These are phyloP conservation scores for Penicillium crustosum DNA, from an alignment of 2,329 filamentous ascomycete species.

Conservation along the genomic window DNA sequence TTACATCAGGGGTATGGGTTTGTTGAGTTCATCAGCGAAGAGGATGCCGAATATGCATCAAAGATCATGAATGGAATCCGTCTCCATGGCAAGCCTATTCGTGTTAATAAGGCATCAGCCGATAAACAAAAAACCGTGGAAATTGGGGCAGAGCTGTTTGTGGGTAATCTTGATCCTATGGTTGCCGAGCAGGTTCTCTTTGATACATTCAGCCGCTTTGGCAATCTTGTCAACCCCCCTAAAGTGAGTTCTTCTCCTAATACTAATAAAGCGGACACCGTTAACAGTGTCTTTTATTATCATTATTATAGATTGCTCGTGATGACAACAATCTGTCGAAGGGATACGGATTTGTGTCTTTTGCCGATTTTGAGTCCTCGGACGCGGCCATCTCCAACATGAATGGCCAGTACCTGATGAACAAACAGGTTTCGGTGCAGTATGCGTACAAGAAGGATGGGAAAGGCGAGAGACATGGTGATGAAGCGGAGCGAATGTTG, in stretches of 20 bases:
- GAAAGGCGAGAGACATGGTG: slow-evolving; percentile 93
- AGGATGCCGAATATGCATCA: slow-evolving; percentile 94
- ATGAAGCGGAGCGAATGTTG: slow-evolving; percentile 87
- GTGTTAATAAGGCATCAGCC: slow-evolving; percentile 90
- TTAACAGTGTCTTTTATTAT: slow-evolving; percentile 24
- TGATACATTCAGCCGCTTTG: slow-evolving; percentile 92
- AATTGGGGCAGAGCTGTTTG: slow-evolving; percentile 93
- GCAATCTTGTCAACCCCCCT: slow-evolving; percentile 76
- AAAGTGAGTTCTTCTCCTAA: slow-evolving; percentile 61
- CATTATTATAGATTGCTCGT: slow-evolving; percentile 61
- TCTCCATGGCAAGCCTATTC: slow-evolving; percentile 88
- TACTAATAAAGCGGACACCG: neutral
- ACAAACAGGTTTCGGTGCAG: slow-evolving; percentile 93
- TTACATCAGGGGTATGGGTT: slow-evolving; percentile 98
- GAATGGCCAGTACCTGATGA: slow-evolving; percentile 95
- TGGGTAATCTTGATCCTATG: slow-evolving; percentile 92
- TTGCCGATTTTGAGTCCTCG: slow-evolving; percentile 87
- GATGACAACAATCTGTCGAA: slow-evolving; percentile 87
- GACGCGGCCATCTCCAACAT: slow-evolving; percentile 90
- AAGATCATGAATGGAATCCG: slow-evolving; percentile 96
- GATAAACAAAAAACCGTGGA: slow-evolving; percentile 93
- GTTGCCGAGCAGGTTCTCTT: slow-evolving; percentile 95
- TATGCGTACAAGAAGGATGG: slow-evolving; percentile 99
- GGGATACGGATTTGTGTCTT: slow-evolving; percentile 95
- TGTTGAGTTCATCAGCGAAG: slow-evolving; percentile 94